Conservation (phyloP, 805 yeast genomes). For the Cyberlindnera japonica region DNA sequence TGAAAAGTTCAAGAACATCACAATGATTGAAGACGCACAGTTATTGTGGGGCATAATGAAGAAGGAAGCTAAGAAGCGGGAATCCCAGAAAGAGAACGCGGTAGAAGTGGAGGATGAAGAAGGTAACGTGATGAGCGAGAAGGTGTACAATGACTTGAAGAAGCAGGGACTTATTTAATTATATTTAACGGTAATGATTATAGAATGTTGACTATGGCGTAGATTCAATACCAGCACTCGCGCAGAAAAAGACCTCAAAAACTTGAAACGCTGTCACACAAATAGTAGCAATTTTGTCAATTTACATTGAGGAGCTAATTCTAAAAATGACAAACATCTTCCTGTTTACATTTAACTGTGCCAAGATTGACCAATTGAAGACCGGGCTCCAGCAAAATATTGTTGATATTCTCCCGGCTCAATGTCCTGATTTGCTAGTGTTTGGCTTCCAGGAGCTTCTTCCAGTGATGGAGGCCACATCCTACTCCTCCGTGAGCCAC, state of each 20-base stretch:
- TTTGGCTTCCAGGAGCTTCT: conserved; percentile 69
- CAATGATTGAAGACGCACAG: conserved; percentile 63
- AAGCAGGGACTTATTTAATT: conserved; percentile 74
- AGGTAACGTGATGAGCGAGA: conserved; percentile 87
- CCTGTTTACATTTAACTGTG: conserved; percentile 51
- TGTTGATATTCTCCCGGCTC: conserved; percentile 28
- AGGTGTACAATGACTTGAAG: conserved; percentile 79
- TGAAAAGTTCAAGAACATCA: conserved; percentile 57
- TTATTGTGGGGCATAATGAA: conserved; percentile 49
- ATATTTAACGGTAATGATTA: too few relatives aligned
- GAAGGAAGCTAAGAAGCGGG: conserved; percentile 8
- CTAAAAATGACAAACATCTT: too few relatives aligned
- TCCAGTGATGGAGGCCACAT: conserved; percentile 51
- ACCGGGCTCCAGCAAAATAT: conserved; percentile 31
- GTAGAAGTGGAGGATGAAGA: conserved; percentile 88
- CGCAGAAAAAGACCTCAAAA: too few relatives aligned
- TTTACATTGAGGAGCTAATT: too few relatives aligned
- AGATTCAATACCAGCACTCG: too few relatives aligned
- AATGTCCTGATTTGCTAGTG: conserved; percentile 44
- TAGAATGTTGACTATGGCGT: too few relatives aligned
- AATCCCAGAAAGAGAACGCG: conserved; percentile 41
- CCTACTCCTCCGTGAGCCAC: conserved; percentile 34
- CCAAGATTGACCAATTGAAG: conserved; percentile 37
- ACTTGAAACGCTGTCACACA: too few relatives aligned
- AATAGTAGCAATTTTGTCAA: too few relatives aligned